Evolutionary conservation across 306 rosid genomes (phyloP).

Genomic region (Cucumis melo): DNA sequence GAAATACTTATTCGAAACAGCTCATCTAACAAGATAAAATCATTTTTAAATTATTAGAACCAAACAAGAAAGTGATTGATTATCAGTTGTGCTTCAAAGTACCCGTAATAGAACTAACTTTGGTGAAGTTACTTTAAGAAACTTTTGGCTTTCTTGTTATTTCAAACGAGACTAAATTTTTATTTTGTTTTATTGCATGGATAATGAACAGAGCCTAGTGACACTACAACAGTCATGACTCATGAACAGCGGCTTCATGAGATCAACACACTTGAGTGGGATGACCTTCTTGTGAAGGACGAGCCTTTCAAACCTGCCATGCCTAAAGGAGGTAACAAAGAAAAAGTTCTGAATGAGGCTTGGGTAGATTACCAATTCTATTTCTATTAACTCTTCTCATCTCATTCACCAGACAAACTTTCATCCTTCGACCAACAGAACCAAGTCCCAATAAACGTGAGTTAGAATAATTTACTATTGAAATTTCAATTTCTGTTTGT

Average conservation of each 20-base stretch:
- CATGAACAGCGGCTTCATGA: conserved; percentile 67
- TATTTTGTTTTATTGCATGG: conserved; percentile 18
- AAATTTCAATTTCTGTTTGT: background rate
- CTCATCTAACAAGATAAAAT: background rate
- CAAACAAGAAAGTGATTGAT: background rate
- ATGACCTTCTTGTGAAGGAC: conserved; percentile 59
- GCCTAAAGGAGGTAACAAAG: conserved; percentile 50
- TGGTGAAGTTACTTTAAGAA: background rate
- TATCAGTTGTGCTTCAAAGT: background rate
- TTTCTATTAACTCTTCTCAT: conserved; percentile 7
- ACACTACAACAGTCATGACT: conserved; percentile 24
- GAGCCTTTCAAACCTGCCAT: conserved; percentile 24
- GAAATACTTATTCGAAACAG: background rate
- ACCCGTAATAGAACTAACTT: background rate
- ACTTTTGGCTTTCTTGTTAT: conserved; percentile 7
- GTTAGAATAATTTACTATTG: conserved; percentile 19
- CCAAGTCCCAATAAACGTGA: conserved; percentile 49
- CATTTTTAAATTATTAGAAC: background rate
- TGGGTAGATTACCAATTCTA: conserved; percentile 11
- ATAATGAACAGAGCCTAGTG: conserved; percentile 33
- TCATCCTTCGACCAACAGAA: conserved; percentile 37
- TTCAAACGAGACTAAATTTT: background rate
- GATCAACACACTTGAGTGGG: conserved; percentile 97
- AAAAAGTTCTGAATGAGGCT: conserved; percentile 8
- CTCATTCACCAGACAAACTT: conserved; percentile 27